Evolutionary conservation across 2,329 filamentous ascomycete genomes (phyloP).

Genomic region (Microsporum canis): DNA sequence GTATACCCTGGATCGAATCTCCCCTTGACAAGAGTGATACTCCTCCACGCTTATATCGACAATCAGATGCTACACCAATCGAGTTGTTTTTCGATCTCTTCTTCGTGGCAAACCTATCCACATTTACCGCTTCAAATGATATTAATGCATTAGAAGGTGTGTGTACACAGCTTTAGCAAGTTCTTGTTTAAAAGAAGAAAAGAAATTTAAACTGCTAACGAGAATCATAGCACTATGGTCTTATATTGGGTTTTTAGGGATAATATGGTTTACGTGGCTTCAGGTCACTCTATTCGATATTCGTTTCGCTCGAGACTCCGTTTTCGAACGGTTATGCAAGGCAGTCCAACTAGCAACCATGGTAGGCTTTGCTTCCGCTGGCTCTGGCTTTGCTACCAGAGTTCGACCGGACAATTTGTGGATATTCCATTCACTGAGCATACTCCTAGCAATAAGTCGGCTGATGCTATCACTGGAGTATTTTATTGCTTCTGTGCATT

Average conservation of each 20-base stretch:
- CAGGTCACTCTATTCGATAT: constrained; percentile 54
- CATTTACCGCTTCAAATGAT: constrained; percentile 47
- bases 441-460: constrained; percentile 42
- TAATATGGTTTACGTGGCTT: constrained; percentile 60
- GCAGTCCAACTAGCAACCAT: constrained; percentile 52
- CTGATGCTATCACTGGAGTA: constrained; percentile 47
- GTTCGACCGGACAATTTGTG: constrained; percentile 31
- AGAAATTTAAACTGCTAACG: background rate
- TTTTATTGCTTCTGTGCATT: constrained; percentile 26
- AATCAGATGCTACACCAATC: constrained; percentile 42
- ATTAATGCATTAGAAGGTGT: constrained; percentile 39
- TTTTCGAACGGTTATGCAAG: constrained; percentile 51
- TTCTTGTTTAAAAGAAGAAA: background rate
- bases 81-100: constrained; percentile 52
- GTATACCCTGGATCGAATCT: constrained; percentile 26
- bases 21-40: constrained; percentile 23
- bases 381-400: constrained; percentile 31
- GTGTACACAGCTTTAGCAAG: constrained; percentile 2
- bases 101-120: constrained; percentile 54
- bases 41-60: constrained; percentile 29
- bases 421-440: constrained; percentile 34
- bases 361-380: constrained; percentile 54
- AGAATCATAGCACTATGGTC: constrained; percentile 27
- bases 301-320: constrained; percentile 52
- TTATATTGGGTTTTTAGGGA: constrained; percentile 44